Evolutionary conservation across 2,329 filamentous ascomycete genomes (phyloP), one percentile per base, ranked within the genome.

Genomic region (Paracoccidioides brasiliensis): DNA sequence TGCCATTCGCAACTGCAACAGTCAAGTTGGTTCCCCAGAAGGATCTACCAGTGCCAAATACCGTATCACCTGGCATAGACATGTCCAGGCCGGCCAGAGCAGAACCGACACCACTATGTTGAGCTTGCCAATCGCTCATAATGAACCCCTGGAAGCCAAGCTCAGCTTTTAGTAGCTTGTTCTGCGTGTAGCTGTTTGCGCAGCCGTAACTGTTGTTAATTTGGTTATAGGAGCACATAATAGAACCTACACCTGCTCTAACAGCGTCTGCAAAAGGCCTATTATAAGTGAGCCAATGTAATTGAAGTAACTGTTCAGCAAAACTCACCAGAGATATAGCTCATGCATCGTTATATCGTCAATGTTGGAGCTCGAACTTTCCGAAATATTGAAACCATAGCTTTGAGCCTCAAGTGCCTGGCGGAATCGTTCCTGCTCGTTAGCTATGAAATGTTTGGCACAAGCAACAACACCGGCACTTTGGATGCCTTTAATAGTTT

Each of bases 21-120:
- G 91, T 96, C 62, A 97, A 71, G 70, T 97, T 97, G 33, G 83
- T 74, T 8, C 91, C 91, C 86, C 87, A 95, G 76, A 78, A 94
- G 15, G 84, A 85, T 52, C 72, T 70, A 5, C 86, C 86, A 3
- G 79, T 81, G 69, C 86, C 81, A 73, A 96, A 95, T 22, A 72
- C 61, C 1, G 86, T 86, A 66, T 96, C 91, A 56, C 88, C 88
- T 0, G 86, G 86, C 86, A 91, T 91, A 2, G 83, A 82, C 86
- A 90, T 88, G 67, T 91, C 87, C 59, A 91, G 68, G 33, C 88
- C 88, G 30, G 81, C 79, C 59, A 85, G 76, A 30, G 86, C 82
- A 53, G 78, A 77, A 8, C 77, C 77, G 7, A 82, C 80, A 57
- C 86, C 88, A 30, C 81, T 81, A 70, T 90, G 85, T 64, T 90